Base-by-base conservation (phyloP, 1,284 basidiomycete species). In the Pisolithus thermaeus region DNA sequence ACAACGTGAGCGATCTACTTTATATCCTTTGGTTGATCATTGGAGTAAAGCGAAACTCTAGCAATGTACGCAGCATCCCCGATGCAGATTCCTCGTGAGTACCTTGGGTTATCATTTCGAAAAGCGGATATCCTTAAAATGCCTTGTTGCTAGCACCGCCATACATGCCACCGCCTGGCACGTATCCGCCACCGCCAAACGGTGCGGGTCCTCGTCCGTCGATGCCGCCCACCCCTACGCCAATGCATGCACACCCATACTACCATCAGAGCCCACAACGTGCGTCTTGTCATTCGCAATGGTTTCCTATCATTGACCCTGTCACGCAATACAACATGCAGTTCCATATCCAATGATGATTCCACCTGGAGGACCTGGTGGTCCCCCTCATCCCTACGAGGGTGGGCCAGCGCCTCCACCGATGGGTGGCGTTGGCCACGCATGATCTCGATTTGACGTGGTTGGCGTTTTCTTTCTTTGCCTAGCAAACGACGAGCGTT, bases 291-390 rank as follows among this genome's bases (percentile, higher is more conserved):
- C 47, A 58, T 49, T 27, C 61, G 54, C 52, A 53, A 36, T 57
- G 52, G 49, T 7, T 1, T 14, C 23, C 23, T 25, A 2, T 4
- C 23, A 5, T 25, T 25, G 23, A 25, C 4, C 5, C 1, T 49
- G 57, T 51, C 58, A 52, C 65, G 4, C 16, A 90, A 88, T 91
- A 66, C 83, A 82, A 69, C 89, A 90, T 60, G 87, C 88, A 42
- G 79, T 88, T 56, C 85, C 87, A 37, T 91, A 90, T 66, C 84
- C 78, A 16, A 90, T 91, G 87, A 90, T 90, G 84, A 84, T 82
- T 44, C 85, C 86, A 52, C 86, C 84, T 14, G 58, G 66, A 18
- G 64, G 65, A 43, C 81, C 80, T 20, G 78, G 75, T 40, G 69
- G 67, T 43, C 81, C 83, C 35, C 84, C 81, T 44, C 87, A 87